A percentile compares a stretch with the other conserved stretches of the same genome.
Evolutionary conservation across 768 basidiomycete species (phyloP).

Genomic region (Pseudohyphozyma bogoriensis): DNA sequence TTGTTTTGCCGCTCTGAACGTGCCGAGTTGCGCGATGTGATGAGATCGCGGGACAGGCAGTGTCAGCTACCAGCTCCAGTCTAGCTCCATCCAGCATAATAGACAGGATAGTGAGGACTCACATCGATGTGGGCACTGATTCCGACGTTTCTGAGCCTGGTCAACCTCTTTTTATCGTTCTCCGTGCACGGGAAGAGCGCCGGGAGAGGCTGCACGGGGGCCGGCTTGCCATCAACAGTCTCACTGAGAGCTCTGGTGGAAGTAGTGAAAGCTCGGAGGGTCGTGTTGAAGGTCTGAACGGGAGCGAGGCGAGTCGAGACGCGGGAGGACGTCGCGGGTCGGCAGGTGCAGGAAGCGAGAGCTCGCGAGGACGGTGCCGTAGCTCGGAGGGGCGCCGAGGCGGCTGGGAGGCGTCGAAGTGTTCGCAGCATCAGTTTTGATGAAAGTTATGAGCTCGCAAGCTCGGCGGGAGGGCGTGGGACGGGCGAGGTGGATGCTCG

Average conservation of each 20-base stretch:
- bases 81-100: slow-evolving; percentile 17
- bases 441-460: no score
- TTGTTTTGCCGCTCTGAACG: slow-evolving; percentile 84
- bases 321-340: not conserved
- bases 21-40: not conserved
- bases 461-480: no score
- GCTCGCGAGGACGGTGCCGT: not conserved
- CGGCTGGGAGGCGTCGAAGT: no score
- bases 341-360: not conserved
- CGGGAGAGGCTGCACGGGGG: slow-evolving; percentile 16
- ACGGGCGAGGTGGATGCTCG: no score
- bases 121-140: slow-evolving; percentile 77
- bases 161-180: slow-evolving; percentile 54
- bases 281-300: not conserved
- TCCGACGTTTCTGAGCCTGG: slow-evolving; percentile 84
- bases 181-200: slow-evolving; percentile 16
- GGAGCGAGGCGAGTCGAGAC: not conserved
- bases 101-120: not conserved
- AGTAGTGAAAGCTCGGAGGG: not conserved
- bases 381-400: not conserved
- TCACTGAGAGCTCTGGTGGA: not conserved
- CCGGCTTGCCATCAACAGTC: slow-evolving; percentile 16
- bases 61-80: slow-evolving; percentile 17
- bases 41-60: slow-evolving; percentile 23
- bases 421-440: no score